Percentiles rank a stretch among this genome's conserved stretches.
These are phyloP conservation scores for Farysia itapuensis DNA, from an alignment of 1,284 basidiomycete genomes.

Conservation along the genomic window DNA sequence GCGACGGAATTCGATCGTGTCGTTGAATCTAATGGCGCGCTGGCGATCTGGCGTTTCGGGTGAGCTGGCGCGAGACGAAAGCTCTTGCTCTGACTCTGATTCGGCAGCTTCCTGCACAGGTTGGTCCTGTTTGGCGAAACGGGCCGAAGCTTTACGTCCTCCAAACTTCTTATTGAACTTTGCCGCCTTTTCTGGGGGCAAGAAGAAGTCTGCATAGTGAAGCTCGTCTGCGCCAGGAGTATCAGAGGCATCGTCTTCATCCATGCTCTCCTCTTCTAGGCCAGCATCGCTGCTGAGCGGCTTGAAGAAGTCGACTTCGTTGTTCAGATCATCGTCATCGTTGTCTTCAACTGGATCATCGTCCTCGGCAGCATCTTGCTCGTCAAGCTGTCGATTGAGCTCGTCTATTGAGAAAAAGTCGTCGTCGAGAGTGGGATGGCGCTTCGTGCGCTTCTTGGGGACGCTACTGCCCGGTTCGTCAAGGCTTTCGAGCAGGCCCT, in stretches of 20 bases:
- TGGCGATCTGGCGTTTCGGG: constrained; percentile 34
- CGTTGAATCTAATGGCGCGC: constrained; percentile 70
- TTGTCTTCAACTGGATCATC: constrained; percentile 65
- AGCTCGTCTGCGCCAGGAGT: constrained; percentile 52
- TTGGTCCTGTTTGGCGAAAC: constrained; percentile 22
- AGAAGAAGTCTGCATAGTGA: constrained; percentile 68
- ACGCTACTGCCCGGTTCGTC: constrained; percentile 32
- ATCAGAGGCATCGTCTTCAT: constrained; percentile 22
- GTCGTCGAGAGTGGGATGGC: constrained; percentile 77
- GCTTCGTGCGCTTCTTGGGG: constrained; percentile 12
- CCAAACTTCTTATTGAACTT: constrained; percentile 39
- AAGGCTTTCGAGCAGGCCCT: constrained; percentile 53
- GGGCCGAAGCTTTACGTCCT: constrained; percentile 21
- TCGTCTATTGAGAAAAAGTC: constrained; percentile 85
- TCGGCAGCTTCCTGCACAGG: constrained; percentile 12
- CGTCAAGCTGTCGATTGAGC: constrained; percentile 85
- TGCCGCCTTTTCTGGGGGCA: constrained; percentile 31
- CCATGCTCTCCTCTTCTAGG: constrained; percentile 37
- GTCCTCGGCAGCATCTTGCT: constrained; percentile 69
- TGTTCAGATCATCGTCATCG: constrained; percentile 63
- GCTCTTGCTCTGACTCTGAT: constrained; percentile 2
- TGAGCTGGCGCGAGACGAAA: constrained; percentile 47
- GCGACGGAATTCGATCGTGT: constrained; percentile 76
- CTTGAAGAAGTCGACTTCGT: constrained; percentile 58
- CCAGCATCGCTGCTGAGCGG: constrained; percentile 25